Percentiles rank a stretch among this genome's conserved stretches.
Evolutionary conservation across 371 early-diverging fungal genomes (phyloP).

Genomic region (Apophysomyces elegans): DNA sequence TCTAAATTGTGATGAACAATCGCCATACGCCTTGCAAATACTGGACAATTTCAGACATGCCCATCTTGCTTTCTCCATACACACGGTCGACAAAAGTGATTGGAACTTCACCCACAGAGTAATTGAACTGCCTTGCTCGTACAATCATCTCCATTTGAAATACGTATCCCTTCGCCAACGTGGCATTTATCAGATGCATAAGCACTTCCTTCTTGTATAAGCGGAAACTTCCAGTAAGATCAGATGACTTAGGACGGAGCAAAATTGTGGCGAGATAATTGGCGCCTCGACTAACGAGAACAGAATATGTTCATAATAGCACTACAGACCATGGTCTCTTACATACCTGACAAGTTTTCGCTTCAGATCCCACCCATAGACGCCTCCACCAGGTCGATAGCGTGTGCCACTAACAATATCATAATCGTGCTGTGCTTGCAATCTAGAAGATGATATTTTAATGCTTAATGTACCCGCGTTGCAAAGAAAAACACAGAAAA

Average conservation of each 20-base stretch:
- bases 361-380: constrained; percentile 98
- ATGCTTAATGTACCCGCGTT: not conserved
- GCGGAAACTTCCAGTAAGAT: constrained; percentile 97
- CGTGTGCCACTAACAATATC: constrained; percentile 98
- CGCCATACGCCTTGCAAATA: constrained; percentile 91
- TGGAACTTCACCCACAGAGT: constrained; percentile 92
- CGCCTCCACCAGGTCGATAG: constrained; percentile 89
- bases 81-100: constrained; percentile 98
- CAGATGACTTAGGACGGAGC: constrained; percentile 91
- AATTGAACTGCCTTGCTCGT: constrained; percentile 91
- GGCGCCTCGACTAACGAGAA: constrained; percentile 83
- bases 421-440: constrained; percentile 82
- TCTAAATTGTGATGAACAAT: constrained; percentile 75
- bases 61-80: constrained; percentile 95
- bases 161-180: constrained; percentile 96
- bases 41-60: constrained; percentile 92
- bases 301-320: not conserved
- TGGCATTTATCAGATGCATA: constrained; percentile 81
- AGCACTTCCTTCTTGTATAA: constrained; percentile 96
- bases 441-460: constrained; percentile 35
- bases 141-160: constrained; percentile 99
- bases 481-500: no score
- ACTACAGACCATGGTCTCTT: not conserved
- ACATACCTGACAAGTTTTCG: constrained; percentile 91
- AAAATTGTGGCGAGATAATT: constrained; percentile 95